Base-by-base conservation (phyloP, 345 rosid species). In the Gynandropsis gynandra region DNA sequence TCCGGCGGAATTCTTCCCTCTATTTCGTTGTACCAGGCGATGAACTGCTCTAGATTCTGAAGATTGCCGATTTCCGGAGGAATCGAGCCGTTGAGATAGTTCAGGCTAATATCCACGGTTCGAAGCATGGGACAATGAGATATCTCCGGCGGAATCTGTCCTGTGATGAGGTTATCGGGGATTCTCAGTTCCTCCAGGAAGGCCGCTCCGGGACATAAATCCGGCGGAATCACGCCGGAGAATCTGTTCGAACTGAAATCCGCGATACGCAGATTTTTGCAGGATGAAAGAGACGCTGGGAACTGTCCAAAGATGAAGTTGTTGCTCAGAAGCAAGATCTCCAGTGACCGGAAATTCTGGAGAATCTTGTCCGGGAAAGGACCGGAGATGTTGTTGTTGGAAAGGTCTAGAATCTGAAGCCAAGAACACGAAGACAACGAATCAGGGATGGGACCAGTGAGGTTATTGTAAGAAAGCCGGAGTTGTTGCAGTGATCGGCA, bases 11-110 rank as follows among this genome's bases (percentile, higher is more conserved):
- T 82, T 32, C 24, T 45, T 0, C 98, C 98, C 54, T 86, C 76
- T 73, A 90, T 42, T 12, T 74, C 76, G 75, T 90, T 90, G 57
- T 71, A 82, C 98, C 98, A 90, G 0, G 98, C 95, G 29, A 87
- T 84, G 41, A 90, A 69, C 58, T 90, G 92, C 67, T 90, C 98
- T 13, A 90, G 93, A 36, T 82, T 78, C 70, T 68, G 74, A 4
- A 90, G 92, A 16, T 52, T 71, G 16, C 98, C 98, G 1, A 90
- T 66, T 66, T 80, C 95, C 5, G 79, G 43, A 0, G 98, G 98
- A 54, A 90, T 84, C 33, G 92, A 70, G 0, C 98, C 98, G 44
- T 69, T 80, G 47, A 90, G 81, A 55, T 76, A 87, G 67, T 90
- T 90, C 43, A 90, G 69, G 65, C 98, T 90, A 37, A 87, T 59